These are phyloP conservation scores for Actinidia polygama DNA, from an alignment of 179 eudicot species.

Conservation along the genomic window DNA sequence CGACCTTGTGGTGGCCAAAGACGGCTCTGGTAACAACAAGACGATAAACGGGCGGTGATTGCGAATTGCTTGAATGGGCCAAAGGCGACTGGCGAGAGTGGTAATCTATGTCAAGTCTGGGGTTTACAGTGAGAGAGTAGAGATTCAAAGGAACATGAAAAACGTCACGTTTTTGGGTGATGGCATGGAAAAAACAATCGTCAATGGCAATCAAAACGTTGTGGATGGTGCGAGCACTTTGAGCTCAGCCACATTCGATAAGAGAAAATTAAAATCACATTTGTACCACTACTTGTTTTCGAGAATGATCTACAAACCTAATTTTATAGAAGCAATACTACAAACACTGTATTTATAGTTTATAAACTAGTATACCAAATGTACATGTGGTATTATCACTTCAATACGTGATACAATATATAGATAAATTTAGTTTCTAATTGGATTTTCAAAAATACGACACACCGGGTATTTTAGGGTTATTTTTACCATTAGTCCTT, in stretches of 20 bases:
- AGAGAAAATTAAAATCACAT: too few relatives aligned
- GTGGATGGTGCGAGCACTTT: slow-evolving; percentile 56
- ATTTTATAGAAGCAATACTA: too few relatives aligned
- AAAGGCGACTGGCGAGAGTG: slow-evolving; percentile 32
- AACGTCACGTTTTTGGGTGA: slow-evolving; percentile 79
- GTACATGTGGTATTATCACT: too few relatives aligned
- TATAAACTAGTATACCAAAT: too few relatives aligned
- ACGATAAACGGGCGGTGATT: slow-evolving; percentile 60
- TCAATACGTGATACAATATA: too few relatives aligned
- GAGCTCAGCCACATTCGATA: slow-evolving; percentile 71
- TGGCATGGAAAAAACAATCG: slow-evolving; percentile 64
- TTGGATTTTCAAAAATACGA: too few relatives aligned
- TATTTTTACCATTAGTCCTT: too few relatives aligned
- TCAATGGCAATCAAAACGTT: slow-evolving; percentile 54
- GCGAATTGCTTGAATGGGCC: slow-evolving; percentile 33
- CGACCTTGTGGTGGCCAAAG: slow-evolving; percentile 66
- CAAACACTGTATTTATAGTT: too few relatives aligned
- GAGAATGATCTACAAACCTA: too few relatives aligned
- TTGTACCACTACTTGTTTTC: too few relatives aligned
- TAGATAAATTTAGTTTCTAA: too few relatives aligned
- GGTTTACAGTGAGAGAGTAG: slow-evolving; percentile 57
- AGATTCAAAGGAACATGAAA: slow-evolving; percentile 41
- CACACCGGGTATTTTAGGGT: too few relatives aligned
- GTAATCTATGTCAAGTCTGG: slow-evolving; percentile 70
- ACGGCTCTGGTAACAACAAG: slow-evolving; percentile 63